Conservation (phyloP, 805 yeast species). For the Blastobotrys parvus region DNA sequence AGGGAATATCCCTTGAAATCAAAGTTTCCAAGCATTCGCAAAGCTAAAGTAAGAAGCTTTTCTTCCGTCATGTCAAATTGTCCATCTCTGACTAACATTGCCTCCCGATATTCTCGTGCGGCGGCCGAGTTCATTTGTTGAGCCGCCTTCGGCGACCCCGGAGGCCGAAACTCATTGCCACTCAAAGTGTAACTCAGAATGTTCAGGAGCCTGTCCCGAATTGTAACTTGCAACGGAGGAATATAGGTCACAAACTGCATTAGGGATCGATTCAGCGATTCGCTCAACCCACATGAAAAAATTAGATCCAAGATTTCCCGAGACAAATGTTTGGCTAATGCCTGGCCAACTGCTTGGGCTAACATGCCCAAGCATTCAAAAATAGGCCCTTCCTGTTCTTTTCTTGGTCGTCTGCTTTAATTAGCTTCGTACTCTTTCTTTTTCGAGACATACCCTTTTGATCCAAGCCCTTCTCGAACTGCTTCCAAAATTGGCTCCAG, state of each 20-base stretch:
- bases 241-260: constrained; percentile 59
- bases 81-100: constrained; percentile 65
- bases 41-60: constrained; percentile 61
- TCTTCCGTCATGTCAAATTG: constrained; percentile 40
- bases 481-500: constrained; percentile 80
- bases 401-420: constrained; percentile 39
- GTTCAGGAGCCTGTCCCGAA: constrained; percentile 64
- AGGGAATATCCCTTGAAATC: constrained; percentile 68
- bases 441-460: constrained; percentile 37
- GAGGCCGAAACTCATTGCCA: constrained; percentile 72
- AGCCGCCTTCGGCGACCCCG: constrained; percentile 69
- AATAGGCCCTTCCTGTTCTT: constrained; percentile 74
- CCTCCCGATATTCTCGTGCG: constrained; percentile 72
- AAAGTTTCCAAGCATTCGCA: constrained; percentile 67
- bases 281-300: constrained; percentile 76
- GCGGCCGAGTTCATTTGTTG: constrained; percentile 45
- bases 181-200: constrained; percentile 67
- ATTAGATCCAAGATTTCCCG: constrained; percentile 72
- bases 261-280: constrained; percentile 69
- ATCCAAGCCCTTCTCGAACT: constrained; percentile 66
- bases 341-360: constrained; percentile 87
- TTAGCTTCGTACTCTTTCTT: neutral
- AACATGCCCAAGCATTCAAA: constrained; percentile 83
- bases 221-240: constrained; percentile 69
- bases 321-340: constrained; percentile 80